Evolutionary conservation across 2,329 filamentous ascomycete species (phyloP), one percentile per base, ranked within the genome.

Genomic region (Pseudohalonectria lignicola): DNA sequence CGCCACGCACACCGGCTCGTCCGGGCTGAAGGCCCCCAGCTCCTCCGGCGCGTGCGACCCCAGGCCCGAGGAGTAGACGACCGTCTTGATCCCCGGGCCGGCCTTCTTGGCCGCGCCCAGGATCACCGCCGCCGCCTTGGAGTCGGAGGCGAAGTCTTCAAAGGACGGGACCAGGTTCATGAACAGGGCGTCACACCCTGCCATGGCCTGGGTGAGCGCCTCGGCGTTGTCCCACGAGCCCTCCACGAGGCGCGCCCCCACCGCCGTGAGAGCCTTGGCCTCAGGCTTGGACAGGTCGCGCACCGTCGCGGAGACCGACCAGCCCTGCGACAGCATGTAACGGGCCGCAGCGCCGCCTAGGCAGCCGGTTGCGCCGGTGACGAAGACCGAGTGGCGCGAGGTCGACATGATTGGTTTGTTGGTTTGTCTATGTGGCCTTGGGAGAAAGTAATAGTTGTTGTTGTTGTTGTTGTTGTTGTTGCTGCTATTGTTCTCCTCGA

Each of bases 311-410:
- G 49, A 39, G 21, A 61, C 48, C n/a, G 43, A 37, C 45, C 51
- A 48, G 23, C 46, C 45, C 7, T 48, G 44, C 19, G 52, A 54
- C 21, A 66, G 60, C 28, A 39, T 31, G 15, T 53, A 46, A 21
- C 51, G 49, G 37, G 55, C 51, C 19, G 64, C 41, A 9, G 57
- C 52, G 4, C 52, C 52, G 34, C 64, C 63, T 42, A 63, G 60
- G 30, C 43, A 53, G 20, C 63, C 63, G 2, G 63, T 66, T 6
- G 57, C 59, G 36, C 53, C 56, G 40, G 49, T 52, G 41, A 66
- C 53, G 43, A 65, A 66, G 25, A 58, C 52, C 18, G 44, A 53
- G 11, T 43, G 53, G 42, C 38, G 54, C 44, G 41, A 21, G 41
- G 45, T 48, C 11, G 4, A 15, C n/a, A n/a, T n/a, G n/a, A n/a